Conservation (phyloP, 139 green algal genomes). For the Chlamydomonas incerta region DNA sequence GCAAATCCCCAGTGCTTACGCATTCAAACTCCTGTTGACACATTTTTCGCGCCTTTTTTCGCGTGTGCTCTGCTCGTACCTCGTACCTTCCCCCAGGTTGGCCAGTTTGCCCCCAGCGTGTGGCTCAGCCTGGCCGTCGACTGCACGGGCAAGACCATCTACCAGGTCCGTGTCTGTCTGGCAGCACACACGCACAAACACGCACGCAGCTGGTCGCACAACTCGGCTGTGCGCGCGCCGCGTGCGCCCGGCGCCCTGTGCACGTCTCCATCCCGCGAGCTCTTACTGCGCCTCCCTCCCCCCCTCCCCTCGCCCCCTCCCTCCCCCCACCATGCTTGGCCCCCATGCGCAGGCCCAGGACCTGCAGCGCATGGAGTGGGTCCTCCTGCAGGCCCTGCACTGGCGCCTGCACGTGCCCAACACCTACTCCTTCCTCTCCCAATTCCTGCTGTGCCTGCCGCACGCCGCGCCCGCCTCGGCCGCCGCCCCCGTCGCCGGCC, state of each 20-base stretch:
- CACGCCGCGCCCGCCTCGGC: background rate
- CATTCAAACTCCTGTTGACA: no score
- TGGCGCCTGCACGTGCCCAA: constrained; percentile 15
- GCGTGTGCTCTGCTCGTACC: no score
- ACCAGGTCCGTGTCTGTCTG: background rate
- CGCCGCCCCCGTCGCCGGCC: no score
- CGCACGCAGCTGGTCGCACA: no score
- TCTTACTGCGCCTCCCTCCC: background rate
- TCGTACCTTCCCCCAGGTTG: background rate
- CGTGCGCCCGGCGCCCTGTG: no score
- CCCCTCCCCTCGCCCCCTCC: background rate
- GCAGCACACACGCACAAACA: no score
- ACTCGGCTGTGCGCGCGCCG: no score
- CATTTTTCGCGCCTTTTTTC: no score
- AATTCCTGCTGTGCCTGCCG: background rate
- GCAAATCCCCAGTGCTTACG: no score
- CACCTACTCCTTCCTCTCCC: constrained; percentile 14
- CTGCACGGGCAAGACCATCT: background rate
- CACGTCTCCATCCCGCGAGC: background rate
- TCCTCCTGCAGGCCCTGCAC: constrained; percentile 4
- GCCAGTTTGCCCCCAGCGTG: background rate
- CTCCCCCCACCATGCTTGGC: background rate
- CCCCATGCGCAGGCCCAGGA: background rate
- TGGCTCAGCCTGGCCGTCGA: constrained; percentile 18
- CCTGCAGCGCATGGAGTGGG: constrained; percentile 13